Conservation (phyloP, 192 early-diverging fungal genomes). For the Funneliformis geosporum region DNA sequence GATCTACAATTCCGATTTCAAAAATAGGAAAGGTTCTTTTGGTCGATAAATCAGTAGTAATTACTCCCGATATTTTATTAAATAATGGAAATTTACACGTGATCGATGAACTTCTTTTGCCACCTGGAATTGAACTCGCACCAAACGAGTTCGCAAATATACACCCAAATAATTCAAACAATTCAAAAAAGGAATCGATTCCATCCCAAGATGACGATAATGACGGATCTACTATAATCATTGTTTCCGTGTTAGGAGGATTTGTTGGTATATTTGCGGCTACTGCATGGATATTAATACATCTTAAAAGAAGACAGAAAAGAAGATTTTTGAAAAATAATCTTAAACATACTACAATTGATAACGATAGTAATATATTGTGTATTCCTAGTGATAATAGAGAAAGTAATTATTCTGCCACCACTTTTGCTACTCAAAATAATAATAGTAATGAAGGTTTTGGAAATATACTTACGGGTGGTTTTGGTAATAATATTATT, state of each 20-base stretch:
- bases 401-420: too few species aligned
- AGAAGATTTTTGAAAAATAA: too few species aligned
- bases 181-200: not conserved
- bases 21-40: not conserved
- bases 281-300: too few species aligned
- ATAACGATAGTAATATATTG: too few species aligned
- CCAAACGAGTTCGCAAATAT: not conserved
- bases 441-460: too few species aligned
- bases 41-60: not conserved
- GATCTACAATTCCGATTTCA: not conserved
- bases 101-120: not conserved
- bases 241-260: not conserved
- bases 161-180: not conserved
- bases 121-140: not conserved
- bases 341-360: too few species aligned
- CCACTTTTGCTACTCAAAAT: too few species aligned
- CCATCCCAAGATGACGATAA: not conserved
- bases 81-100: not conserved
- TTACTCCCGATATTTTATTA: not conserved
- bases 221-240: not conserved
- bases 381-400: too few species aligned
- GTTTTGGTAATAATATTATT: too few species aligned
- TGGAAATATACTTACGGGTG: too few species aligned
- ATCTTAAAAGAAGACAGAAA: too few species aligned
- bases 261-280: not conserved